Conservation (phyloP, 2,329 filamentous ascomycete species). For the Talaromyces pinophilus region DNA sequence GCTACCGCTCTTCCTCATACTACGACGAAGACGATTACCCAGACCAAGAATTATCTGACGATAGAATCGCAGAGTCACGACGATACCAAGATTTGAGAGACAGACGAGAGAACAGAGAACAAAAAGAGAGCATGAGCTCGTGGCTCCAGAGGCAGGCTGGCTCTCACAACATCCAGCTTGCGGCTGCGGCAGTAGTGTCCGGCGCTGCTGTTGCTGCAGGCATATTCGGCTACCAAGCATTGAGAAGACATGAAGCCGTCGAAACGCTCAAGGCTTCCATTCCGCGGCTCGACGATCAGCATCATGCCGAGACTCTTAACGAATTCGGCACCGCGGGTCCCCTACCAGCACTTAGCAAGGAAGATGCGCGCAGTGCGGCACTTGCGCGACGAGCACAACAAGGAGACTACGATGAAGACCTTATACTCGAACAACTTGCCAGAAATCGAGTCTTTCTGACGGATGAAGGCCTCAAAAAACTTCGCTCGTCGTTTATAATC, state of each 20-base stretch:
- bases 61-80: not conserved
- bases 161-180: conserved; percentile 47
- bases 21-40: conserved; percentile 14
- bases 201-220: conserved; percentile 50
- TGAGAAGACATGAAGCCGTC: conserved; percentile 57
- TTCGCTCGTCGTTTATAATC: conserved; percentile 80
- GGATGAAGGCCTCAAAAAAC: conserved; percentile 73
- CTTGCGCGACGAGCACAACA: conserved; percentile 61
- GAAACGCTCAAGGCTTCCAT: conserved; percentile 63
- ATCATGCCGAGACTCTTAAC: conserved; percentile 56
- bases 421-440: conserved; percentile 92
- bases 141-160: conserved; percentile 48
- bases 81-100: not conserved
- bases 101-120: not conserved
- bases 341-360: conserved; percentile 42
- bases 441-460: conserved; percentile 89
- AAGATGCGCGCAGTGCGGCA: conserved; percentile 60
- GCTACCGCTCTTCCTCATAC: conserved; percentile 5
- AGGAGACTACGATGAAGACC: conserved; percentile 70
- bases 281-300: conserved; percentile 54
- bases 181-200: conserved; percentile 46
- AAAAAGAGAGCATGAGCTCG: conserved; percentile 40
- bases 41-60: conserved; percentile 19
- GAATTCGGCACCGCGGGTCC: conserved; percentile 49
- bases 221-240: conserved; percentile 60